Evolutionary conservation across 768 basidiomycete genomes (phyloP), one percentile per base, ranked within the genome.

Genomic region (Russula brevipes): DNA sequence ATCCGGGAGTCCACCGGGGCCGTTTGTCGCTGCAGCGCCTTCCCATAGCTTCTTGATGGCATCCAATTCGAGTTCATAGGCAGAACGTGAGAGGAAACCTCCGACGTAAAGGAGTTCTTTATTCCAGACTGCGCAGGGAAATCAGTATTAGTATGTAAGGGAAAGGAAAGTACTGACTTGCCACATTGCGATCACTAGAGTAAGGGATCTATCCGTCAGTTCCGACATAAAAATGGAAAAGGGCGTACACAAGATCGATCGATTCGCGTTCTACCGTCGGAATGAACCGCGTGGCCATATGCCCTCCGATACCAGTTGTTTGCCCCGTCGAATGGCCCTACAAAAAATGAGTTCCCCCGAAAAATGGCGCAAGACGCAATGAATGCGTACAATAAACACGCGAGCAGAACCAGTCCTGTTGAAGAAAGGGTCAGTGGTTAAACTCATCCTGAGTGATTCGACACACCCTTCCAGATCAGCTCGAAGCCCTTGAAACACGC

Each of bases 261-360:
- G 89, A 89, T 75, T 98, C 96, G 65, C 96, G 83, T 73, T 98
- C 96, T 8, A 98, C 95, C 0, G 95, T 98, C 10, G 94, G 91
- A 60, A 98, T 95, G 71, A 97, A 97, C 3, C 94, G 80, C 9
- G 90, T 87, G 0, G 92, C 79, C 69, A 88, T 78, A 61, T 87
- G 83, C 0, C 85, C 85, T 2, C 82, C 83, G 12, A 82, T 78
- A 38, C 96, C 95, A 1, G 94, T 96, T 10, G 94, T 96, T 75
- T 98, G 96, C 5, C 82, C 87, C 4, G 94, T 97, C 16, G 92
- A 85, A 72, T 95, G 93, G 14, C 93, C 92, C 89, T 91, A 35
- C 56, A 17, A 46, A 1, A 12, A 31, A 24, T 47, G 7, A 30
- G 70, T 5, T 68, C 45, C 63, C 2, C 55, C n/a, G 52, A 30